These are phyloP conservation scores for Exophiala alcalophila DNA, from an alignment of 2,329 filamentous ascomycete genomes.

Conservation along the genomic window DNA sequence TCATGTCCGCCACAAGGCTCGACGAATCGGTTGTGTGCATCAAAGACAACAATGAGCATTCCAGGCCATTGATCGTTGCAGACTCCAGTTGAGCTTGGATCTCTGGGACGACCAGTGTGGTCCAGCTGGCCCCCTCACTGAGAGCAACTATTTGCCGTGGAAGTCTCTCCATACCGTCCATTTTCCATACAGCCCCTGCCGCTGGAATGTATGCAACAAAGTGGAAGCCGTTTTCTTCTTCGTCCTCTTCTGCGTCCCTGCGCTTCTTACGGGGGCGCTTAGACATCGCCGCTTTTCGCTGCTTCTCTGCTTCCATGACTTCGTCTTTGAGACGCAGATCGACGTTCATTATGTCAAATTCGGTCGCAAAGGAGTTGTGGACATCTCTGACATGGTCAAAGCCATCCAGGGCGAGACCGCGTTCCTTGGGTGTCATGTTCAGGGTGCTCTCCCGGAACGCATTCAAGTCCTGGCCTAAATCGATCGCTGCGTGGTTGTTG, in stretches of 20 bases:
- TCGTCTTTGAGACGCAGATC: slow-evolving; percentile 52
- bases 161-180: slow-evolving; percentile 76
- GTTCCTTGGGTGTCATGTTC: slow-evolving; percentile 65
- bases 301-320: slow-evolving; percentile 38
- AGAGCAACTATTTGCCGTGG: slow-evolving; percentile 61
- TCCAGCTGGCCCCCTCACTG: slow-evolving; percentile 18
- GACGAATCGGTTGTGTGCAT: slow-evolving; percentile 10
- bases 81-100: slow-evolving; percentile 14
- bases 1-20: slow-evolving; percentile 15
- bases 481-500: slow-evolving; percentile 70
- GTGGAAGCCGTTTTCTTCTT: slow-evolving; percentile 69
- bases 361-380: slow-evolving; percentile 83
- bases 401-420: slow-evolving; percentile 71
- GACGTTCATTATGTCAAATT: slow-evolving; percentile 32
- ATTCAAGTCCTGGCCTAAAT: slow-evolving; percentile 67
- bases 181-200: slow-evolving; percentile 74
- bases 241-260: slow-evolving; percentile 44
- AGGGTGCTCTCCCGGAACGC: slow-evolving; percentile 72
- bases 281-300: slow-evolving; percentile 34
- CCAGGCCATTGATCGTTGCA: slow-evolving; percentile 11
- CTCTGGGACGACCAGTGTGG: slow-evolving; percentile 23
- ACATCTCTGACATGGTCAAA: slow-evolving; percentile 74
- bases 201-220: slow-evolving; percentile 86
- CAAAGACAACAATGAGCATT: slow-evolving; percentile 26
- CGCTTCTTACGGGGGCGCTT: slow-evolving; percentile 33